Conservation (phyloP, 768 basidiomycete genomes). For the Amanita pallidorosea region DNA sequence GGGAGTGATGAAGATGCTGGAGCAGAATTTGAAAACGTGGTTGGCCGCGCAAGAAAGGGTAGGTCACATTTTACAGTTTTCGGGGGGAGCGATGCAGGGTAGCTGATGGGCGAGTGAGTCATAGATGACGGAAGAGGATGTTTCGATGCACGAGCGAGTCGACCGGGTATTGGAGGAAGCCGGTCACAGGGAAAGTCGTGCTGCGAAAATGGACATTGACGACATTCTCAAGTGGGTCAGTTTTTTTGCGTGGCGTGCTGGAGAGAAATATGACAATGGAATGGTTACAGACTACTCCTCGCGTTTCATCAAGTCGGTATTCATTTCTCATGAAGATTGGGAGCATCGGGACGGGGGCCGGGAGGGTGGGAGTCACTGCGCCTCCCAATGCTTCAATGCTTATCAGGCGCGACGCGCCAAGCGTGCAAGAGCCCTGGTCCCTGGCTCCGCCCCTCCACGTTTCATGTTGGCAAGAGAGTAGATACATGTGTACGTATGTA, state of each 20-base stretch:
- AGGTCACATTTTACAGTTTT: background rate
- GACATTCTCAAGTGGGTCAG: slow-evolving; percentile 68
- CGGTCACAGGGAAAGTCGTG: slow-evolving; percentile 66
- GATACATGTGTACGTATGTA: too few species aligned
- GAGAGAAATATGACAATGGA: background rate
- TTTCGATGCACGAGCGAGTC: slow-evolving; percentile 58
- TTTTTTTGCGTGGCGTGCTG: background rate
- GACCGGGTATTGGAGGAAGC: slow-evolving; percentile 65
- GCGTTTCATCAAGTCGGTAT: slow-evolving; percentile 69
- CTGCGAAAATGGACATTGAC: slow-evolving; percentile 89
- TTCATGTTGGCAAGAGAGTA: background rate
- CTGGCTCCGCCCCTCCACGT: background rate
- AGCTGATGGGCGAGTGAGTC: background rate
- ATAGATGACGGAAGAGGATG: slow-evolving; percentile 60
- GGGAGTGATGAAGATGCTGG: slow-evolving; percentile 90
- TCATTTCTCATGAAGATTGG: slow-evolving; percentile 45
- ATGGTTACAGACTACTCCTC: slow-evolving; percentile 42
- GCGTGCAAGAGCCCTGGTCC: background rate
- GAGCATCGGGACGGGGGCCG: background rate
- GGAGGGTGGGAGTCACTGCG: background rate
- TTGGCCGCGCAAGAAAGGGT: slow-evolving; percentile 70
- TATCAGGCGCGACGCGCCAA: background rate
- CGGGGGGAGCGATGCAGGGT: background rate
- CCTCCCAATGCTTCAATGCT: background rate
- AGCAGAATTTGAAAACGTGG: slow-evolving; percentile 91